Percentiles rank a stretch among this genome's conserved stretches.
Evolutionary conservation across 805 yeast species (phyloP).

Genomic region (Monosporozyma aerobia): DNA sequence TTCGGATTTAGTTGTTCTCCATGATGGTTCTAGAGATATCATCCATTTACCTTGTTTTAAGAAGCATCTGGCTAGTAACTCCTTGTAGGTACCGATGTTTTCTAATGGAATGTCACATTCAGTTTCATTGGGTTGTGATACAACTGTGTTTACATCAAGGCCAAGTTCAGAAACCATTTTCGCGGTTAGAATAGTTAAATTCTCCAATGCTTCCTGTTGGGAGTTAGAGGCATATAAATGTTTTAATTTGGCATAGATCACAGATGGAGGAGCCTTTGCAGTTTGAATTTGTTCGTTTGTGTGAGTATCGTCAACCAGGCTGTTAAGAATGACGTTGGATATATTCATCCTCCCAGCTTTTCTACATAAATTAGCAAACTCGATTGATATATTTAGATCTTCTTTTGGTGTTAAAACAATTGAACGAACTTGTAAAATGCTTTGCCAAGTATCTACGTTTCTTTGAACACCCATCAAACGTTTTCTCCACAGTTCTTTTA

Average conservation of each 20-base stretch:
- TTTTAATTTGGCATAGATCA: constrained; percentile 92
- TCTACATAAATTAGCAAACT: constrained; percentile 91
- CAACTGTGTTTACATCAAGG: constrained; percentile 75
- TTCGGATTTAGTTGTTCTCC: constrained; percentile 74
- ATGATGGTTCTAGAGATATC: constrained; percentile 63
- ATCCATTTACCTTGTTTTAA: constrained; percentile 99
- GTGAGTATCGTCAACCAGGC: constrained; percentile 49
- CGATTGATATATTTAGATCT: constrained; percentile 96
- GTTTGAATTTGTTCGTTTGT: constrained; percentile 37
- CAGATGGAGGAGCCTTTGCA: constrained; percentile 89
- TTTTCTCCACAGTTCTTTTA: constrained; percentile 90
- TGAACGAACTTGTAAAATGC: constrained; percentile 87
- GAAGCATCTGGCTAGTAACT: constrained; percentile 83
- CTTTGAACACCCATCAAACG: constrained; percentile 88
- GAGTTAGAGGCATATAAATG: constrained; percentile 96
- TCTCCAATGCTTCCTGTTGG: constrained; percentile 74
- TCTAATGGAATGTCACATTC: constrained; percentile 38
- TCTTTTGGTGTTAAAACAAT: constrained; percentile 90
- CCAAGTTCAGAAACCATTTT: constrained; percentile 85
- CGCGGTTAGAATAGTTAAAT: constrained; percentile 82
- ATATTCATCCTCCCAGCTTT: constrained; percentile 87
- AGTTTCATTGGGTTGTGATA: constrained; percentile 76
- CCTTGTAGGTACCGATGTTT: constrained; percentile 75
- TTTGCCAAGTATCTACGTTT: constrained; percentile 98
- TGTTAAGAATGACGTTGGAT: constrained; percentile 84